A percentile compares a stretch with the other conserved stretches of the same genome.
These are phyloP conservation scores for Graphium sp. DNA, from an alignment of 2,329 filamentous ascomycete genomes.

Conservation along the genomic window DNA sequence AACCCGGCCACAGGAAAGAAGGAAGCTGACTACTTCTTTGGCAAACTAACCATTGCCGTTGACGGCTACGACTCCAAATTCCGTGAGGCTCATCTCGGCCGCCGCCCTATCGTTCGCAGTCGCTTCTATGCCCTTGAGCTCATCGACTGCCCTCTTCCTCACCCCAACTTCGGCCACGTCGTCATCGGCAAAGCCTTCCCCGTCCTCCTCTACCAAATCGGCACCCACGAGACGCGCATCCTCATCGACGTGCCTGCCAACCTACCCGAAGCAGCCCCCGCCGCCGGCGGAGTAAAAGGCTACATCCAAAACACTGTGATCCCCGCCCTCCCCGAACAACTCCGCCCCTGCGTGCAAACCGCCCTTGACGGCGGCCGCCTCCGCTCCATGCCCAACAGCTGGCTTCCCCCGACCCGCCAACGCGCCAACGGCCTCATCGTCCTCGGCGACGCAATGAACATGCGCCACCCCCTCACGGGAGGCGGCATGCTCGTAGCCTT, in stretches of 20 bases:
- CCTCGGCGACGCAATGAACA: slow-evolving; percentile 91
- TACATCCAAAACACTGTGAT: slow-evolving; percentile 71
- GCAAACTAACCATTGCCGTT: slow-evolving; percentile 69
- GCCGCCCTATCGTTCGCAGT: slow-evolving; percentile 53
- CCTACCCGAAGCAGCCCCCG: slow-evolving; percentile 53
- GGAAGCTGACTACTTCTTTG: slow-evolving; percentile 66
- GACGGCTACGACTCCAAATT: slow-evolving; percentile 92
- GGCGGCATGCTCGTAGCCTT: slow-evolving; percentile 97
- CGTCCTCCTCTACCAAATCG: slow-evolving; percentile 91
- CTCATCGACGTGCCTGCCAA: slow-evolving; percentile 76
- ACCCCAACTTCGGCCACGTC: slow-evolving; percentile 68
- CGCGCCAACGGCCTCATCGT: slow-evolving; percentile 49
- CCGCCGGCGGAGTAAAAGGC: slow-evolving; percentile 66
- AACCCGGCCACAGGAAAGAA: slow-evolving; percentile 38
- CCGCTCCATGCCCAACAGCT: slow-evolving; percentile 85
- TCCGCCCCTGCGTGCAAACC: slow-evolving; percentile 56
- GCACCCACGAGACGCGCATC: slow-evolving; percentile 79
- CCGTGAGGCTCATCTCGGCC: slow-evolving; percentile 58
- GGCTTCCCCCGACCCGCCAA: slow-evolving; percentile 60
- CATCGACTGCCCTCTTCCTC: slow-evolving; percentile 68
- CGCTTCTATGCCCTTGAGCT: slow-evolving; percentile 93
- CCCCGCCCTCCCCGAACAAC: slow-evolving; percentile 53
- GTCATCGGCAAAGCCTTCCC: slow-evolving; percentile 62
- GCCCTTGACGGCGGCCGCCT: slow-evolving; percentile 70
- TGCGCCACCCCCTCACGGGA: slow-evolving; percentile 95